Percentiles rank a stretch among this genome's conserved stretches.
Conservation (phyloP, 2,329 filamentous ascomycete species). For the Septoria petroselini region DNA sequence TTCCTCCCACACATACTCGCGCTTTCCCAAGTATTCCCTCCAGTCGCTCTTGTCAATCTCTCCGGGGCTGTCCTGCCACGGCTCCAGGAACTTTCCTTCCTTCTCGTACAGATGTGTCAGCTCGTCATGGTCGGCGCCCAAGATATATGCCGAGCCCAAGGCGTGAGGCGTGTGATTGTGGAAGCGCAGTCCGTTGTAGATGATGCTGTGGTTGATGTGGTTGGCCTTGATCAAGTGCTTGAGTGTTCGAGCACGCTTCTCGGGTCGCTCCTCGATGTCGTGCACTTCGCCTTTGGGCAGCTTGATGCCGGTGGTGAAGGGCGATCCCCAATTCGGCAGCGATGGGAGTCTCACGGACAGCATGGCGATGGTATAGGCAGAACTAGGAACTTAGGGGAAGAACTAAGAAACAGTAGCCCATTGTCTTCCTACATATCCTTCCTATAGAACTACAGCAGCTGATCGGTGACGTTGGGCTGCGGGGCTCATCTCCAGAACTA, state of each 20-base stretch:
- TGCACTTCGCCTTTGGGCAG: slow-evolving; percentile 70
- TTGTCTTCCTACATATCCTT: too few species aligned
- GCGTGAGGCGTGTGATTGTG: slow-evolving; percentile 84
- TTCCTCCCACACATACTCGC: slow-evolving; percentile 49
- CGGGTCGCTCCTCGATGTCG: slow-evolving; percentile 73
- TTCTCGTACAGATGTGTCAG: slow-evolving; percentile 78
- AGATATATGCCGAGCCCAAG: slow-evolving; percentile 77
- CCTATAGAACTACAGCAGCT: too few species aligned
- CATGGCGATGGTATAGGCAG: not conserved
- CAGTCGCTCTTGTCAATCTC: slow-evolving; percentile 84
- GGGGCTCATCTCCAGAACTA: too few species aligned
- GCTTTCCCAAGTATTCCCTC: slow-evolving; percentile 76
- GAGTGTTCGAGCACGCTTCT: slow-evolving; percentile 75
- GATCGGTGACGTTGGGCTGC: too few species aligned
- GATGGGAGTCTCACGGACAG: slow-evolving; percentile 28
- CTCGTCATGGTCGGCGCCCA: slow-evolving; percentile 71
- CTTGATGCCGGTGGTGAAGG: slow-evolving; percentile 38
- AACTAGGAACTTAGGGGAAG: not conserved
- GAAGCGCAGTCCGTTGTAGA: slow-evolving; percentile 70
- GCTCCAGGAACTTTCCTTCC: slow-evolving; percentile 67
- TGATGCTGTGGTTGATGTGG: slow-evolving; percentile 81
- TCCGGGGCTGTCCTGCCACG: slow-evolving; percentile 78
- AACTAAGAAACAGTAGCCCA: too few species aligned
- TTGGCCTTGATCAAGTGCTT: slow-evolving; percentile 91
- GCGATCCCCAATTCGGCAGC: slow-evolving; percentile 29